Percentiles rank a stretch among this genome's conserved stretches.
phyloP scores from a whole-genome alignment of 2,329 filamentous ascomycete genomes.

The Gnomoniopsis sp. region DNA sequence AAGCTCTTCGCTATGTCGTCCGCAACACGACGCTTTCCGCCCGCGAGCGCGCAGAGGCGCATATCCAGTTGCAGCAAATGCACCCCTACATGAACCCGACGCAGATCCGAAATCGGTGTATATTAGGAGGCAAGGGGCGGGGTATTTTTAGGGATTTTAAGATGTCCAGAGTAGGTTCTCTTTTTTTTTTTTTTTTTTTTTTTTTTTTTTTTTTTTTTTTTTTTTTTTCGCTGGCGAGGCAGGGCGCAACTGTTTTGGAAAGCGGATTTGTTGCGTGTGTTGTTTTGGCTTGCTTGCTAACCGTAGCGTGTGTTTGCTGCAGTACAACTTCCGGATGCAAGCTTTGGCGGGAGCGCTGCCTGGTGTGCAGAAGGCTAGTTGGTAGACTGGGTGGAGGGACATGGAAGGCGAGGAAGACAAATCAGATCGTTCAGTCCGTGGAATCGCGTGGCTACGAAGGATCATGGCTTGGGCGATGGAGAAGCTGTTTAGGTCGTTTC shows the following conservation, averaged over 20 bases:
- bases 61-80: slow-evolving; percentile 92
- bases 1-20: slow-evolving; percentile 90
- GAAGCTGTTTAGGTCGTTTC: no score
- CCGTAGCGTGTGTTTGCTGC: slow-evolving; percentile 13
- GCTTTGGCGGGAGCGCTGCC: slow-evolving; percentile 82
- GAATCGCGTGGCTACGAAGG: neutral
- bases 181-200: neutral
- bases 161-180: slow-evolving; percentile 73
- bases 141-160: slow-evolving; percentile 94
- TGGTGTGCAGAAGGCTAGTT: slow-evolving; percentile 93
- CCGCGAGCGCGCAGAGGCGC: slow-evolving; percentile 82
- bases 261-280: neutral
- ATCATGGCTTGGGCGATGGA: no score
- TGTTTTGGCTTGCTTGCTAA: slow-evolving; percentile 23
- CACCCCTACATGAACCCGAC: slow-evolving; percentile 91
- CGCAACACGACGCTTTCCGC: slow-evolving; percentile 84
- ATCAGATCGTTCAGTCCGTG: no score
- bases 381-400: slow-evolving; percentile 56
- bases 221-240: neutral
- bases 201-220: neutral
- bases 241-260: neutral
- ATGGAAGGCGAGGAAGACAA: neutral
- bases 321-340: slow-evolving; percentile 93
- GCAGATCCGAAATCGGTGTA: slow-evolving; percentile 91
- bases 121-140: slow-evolving; percentile 83